Evolutionary conservation across 495 filamentous ascomycete genomes (phyloP).

Genomic region (Hypoxylon lenormandii): DNA sequence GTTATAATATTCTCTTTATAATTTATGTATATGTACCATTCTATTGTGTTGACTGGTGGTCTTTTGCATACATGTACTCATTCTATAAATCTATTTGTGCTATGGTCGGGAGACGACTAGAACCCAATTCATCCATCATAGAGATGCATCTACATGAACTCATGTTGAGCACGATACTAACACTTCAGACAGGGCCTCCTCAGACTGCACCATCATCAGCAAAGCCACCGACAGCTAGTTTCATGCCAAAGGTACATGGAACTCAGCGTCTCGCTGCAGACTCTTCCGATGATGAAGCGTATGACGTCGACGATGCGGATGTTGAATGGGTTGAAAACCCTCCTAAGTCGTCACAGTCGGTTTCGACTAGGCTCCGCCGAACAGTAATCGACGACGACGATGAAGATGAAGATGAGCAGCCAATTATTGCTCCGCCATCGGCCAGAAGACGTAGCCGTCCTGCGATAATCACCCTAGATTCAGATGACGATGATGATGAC

Average conservation of each 20-base stretch:
- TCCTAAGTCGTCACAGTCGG: conserved; percentile 43
- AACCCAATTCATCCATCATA: not conserved
- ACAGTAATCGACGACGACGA: conserved; percentile 34
- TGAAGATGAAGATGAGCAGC: conserved; percentile 14
- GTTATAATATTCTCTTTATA: not conserved
- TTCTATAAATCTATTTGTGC: too few species aligned
- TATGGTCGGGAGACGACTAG: not conserved
- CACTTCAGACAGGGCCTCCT: conserved; percentile 10
- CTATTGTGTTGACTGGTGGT: too few species aligned
- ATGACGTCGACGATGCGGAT: conserved; percentile 32
- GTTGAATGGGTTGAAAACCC: conserved; percentile 20
- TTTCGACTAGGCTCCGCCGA: conserved; percentile 40
- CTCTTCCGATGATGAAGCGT: conserved; percentile 34
- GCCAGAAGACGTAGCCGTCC: conserved; percentile 32
- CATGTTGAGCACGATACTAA: conserved; percentile 6
- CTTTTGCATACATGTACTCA: too few species aligned
- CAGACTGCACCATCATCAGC: conserved; percentile 7
- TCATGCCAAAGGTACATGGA: conserved; percentile 28
- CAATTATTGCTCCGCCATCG: conserved; percentile 16
- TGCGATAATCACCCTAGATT: conserved; percentile 12
- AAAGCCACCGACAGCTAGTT: conserved; percentile 28
- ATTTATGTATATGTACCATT: too few species aligned
- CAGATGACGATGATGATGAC: conserved; percentile 47
- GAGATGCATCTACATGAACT: not conserved
- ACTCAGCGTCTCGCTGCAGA: conserved; percentile 10